These are phyloP conservation scores for grape (Vitis vinifera) DNA, from an alignment of 164 flowering plant genomes.

Conservation along the genomic window ASM3070453v1 NC_081823.1:5429001-5429500, in stretches of 20 bases:
- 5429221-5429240: conserved; percentile 18
- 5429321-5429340: not conserved
- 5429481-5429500: conserved; percentile 25
- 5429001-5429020: not conserved
- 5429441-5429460: conserved; percentile 25
- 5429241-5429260: conserved; percentile 12
- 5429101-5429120: conserved; percentile 7
- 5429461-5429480: conserved; percentile 19
- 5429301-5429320: conserved; percentile 1
- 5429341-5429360: conserved; percentile 6
- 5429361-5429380: conserved; percentile 26
- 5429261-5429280: conserved; percentile 19
- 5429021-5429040: conserved; percentile 13
- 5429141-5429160: conserved; percentile 21
- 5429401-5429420: conserved; percentile 28
- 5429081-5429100: conserved; percentile 6
- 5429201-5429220: conserved; percentile 10
- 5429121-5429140: conserved; percentile 26
- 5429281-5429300: conserved; percentile 10
- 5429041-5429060: conserved; percentile 7
- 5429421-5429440: conserved; percentile 2
- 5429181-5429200: not conserved
- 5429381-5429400: conserved; percentile 26
- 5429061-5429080: conserved; percentile 1
- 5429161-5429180: conserved; percentile 16